phyloP scores from a whole-genome alignment of 2,329 filamentous ascomycete genomes.

The Atkinsonella hypoxylon region DNA sequence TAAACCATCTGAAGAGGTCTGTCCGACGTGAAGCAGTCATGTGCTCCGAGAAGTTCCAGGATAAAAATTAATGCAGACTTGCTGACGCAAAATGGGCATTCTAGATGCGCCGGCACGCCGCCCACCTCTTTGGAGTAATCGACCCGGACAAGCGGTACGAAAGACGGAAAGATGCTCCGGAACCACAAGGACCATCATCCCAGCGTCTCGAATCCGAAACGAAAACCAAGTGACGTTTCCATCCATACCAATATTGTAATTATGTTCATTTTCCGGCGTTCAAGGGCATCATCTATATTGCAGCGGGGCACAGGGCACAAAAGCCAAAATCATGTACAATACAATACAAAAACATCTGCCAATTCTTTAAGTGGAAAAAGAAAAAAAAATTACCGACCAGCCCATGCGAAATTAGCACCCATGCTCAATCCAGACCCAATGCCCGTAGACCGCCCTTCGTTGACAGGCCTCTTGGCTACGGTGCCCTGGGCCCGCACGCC shows the following conservation, averaged over 20 bases:
- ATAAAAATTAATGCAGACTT: background rate
- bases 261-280: background rate
- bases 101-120: conserved; percentile 25
- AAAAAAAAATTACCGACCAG: conserved; percentile 18
- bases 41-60: no score
- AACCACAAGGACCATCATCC: conserved; percentile 13
- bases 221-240: background rate
- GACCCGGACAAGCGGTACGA: conserved; percentile 31
- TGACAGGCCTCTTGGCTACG: conserved; percentile 68
- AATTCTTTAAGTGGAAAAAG: no score
- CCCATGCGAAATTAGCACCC: conserved; percentile 48
- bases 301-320: background rate
- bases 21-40: background rate
- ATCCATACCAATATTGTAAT: background rate
- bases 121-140: conserved; percentile 27
- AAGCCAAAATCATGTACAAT: background rate
- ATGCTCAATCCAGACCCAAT: conserved; percentile 41
- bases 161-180: conserved; percentile 26
- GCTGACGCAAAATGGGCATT: background rate
- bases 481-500: conserved; percentile 69
- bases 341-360: background rate
- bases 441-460: conserved; percentile 44
- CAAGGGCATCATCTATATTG: background rate
- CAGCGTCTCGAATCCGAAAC: conserved; percentile 15
- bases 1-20: conserved; percentile 30